These are phyloP conservation scores for Cornus florida DNA, from an alignment of 148 eudicot genomes.

Conservation along the genomic window DNA sequence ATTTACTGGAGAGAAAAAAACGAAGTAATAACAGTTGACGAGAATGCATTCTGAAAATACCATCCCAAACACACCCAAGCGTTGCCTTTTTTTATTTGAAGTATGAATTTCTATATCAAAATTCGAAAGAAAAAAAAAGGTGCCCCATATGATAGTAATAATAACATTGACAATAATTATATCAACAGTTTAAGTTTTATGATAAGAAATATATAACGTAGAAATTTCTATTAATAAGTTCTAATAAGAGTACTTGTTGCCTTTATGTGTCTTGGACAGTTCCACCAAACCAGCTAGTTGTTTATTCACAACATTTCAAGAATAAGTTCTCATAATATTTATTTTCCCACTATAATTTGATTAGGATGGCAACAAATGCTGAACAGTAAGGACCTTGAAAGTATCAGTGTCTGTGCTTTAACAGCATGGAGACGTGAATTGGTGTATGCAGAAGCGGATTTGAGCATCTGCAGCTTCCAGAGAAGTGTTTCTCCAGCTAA, in stretches of 20 bases:
- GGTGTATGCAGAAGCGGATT: constrained; percentile 55
- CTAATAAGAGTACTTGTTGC: neutral
- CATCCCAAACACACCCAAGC: too few species aligned
- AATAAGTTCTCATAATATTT: neutral
- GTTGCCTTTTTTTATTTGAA: neutral
- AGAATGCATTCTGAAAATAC: too few species aligned
- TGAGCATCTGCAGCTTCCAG: constrained; percentile 78
- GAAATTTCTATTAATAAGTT: neutral
- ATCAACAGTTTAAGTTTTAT: neutral
- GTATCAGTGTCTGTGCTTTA: constrained; percentile 63
- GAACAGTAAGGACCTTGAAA: constrained; percentile 46
- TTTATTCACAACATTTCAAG: neutral
- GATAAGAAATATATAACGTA: neutral
- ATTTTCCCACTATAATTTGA: neutral
- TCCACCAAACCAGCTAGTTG: neutral
- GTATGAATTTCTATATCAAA: neutral
- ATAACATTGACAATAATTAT: neutral
- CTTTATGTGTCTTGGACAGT: neutral
- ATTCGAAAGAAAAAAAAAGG: neutral
- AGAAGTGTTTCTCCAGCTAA: constrained; percentile 47
- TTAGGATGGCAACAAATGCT: neutral
- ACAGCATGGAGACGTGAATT: constrained; percentile 76
- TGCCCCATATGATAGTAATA: neutral
- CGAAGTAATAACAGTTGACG: too few species aligned
- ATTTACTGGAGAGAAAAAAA: too few species aligned